Evolutionary conservation across 2,329 filamentous ascomycete species (phyloP).

Genomic region (Stylonectria norvegica): DNA sequence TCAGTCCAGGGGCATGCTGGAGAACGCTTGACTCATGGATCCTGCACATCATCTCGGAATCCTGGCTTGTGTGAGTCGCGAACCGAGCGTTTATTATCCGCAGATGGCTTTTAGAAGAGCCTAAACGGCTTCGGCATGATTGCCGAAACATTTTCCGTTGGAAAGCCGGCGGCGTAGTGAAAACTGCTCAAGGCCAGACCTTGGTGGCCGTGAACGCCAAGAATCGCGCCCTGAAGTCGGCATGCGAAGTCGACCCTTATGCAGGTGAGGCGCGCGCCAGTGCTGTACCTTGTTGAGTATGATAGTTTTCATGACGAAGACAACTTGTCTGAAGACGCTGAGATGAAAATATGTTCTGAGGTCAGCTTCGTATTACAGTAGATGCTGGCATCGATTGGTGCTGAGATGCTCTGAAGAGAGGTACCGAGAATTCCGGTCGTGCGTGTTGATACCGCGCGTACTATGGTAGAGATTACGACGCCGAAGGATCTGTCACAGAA

Average conservation of each 20-base stretch:
- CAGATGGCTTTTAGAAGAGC: conserved; percentile 16
- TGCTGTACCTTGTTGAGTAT: conserved; percentile 3
- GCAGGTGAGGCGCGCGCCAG: conserved; percentile 7
- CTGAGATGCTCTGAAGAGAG: too few relatives aligned
- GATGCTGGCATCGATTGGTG: too few relatives aligned
- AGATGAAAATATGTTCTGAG: too few relatives aligned
- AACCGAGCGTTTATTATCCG: conserved; percentile 15
- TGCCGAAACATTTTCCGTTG: conserved; percentile 16
- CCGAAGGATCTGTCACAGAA: too few relatives aligned
- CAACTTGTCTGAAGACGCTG: too few relatives aligned
- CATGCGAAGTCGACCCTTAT: conserved; percentile 10
- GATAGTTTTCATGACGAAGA: too few relatives aligned
- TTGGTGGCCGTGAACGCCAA: conserved; percentile 19
- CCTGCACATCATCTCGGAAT: conserved; percentile 32
- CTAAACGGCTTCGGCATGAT: conserved; percentile 7
- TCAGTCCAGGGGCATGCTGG: conserved; percentile 16
- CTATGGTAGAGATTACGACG: too few relatives aligned
- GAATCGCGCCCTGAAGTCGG: conserved; percentile 12
- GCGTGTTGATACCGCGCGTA: too few relatives aligned
- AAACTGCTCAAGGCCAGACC: conserved; percentile 13
- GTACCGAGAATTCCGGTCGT: too few relatives aligned
- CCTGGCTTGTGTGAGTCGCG: conserved; percentile 25
- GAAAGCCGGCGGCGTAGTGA: conserved; percentile 12
- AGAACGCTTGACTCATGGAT: conserved; percentile 34
- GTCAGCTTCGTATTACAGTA: too few relatives aligned